Evolutionary conservation across 2,329 filamentous ascomycete species (phyloP), one percentile per base, ranked within the genome.

Genomic region (Fusarium avenaceum): DNA sequence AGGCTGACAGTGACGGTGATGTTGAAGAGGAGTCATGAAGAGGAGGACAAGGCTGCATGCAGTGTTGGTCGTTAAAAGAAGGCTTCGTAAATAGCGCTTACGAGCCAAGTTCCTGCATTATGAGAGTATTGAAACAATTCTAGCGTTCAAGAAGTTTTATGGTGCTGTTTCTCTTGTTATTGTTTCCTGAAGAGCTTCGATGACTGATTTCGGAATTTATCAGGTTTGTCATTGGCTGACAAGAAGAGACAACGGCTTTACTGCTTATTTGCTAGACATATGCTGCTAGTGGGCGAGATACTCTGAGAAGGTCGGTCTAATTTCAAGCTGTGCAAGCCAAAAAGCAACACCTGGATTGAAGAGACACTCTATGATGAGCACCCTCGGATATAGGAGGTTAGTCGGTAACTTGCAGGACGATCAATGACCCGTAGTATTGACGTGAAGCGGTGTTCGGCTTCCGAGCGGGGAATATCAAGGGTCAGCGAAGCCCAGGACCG

Each of bases 391-490:
- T 62, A 63, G 22, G 52, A 54, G 44, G 38, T 22, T 33, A 44
- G 47, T 58, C 45, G 57, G 65, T 40, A 68, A 46, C 46, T 69
- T 38, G 26, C 17, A 56, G 49, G 54, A 28, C 35, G 51, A 61
- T 69, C 65, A 54, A 63, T 67, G 66, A 61, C 45, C 35, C 61
- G 46, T 67, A 49, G 57, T 63, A 35, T 69, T 49, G 44, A 52
- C 46, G 47, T 56, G 47, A 69, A 50, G 61, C 61, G 65, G 65
- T 71, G 47, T 50, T 73, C 71, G 71, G 71, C 62, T 71, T 71
- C 71, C 71, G 71, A 71, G 69, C 56, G 65, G 65, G 69, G 67
- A 51, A 68, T 48, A 46, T 63, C 51, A 45, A 63, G 50, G 59
- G 48, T 62, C 56, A 35, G 56, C 45, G 52, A 49, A 19, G n/a